phyloP scores from a whole-genome alignment of 192 early-diverging fungal genomes.

The Blastocladiella britannica region DNA sequence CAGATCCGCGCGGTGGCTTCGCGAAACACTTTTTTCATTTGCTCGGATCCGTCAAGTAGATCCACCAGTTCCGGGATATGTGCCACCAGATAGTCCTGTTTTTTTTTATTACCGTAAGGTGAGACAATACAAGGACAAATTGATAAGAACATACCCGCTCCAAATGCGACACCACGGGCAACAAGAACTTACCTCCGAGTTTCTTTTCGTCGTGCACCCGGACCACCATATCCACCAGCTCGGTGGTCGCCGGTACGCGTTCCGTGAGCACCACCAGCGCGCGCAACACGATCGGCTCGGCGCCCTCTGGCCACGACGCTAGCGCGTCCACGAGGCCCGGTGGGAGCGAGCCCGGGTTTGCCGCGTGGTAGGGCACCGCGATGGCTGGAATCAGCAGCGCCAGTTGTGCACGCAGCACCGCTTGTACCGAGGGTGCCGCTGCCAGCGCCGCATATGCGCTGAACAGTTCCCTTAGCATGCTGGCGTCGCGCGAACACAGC shows the following conservation, averaged over 20 bases:
- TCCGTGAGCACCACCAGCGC: not conserved
- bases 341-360: not conserved
- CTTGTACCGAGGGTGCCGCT: not conserved
- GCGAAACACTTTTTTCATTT: not conserved
- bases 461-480: not conserved
- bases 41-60: not conserved
- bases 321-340: not conserved
- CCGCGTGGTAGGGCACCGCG: not conserved
- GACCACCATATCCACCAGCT: not conserved
- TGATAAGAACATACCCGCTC: not conserved
- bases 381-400: not conserved
- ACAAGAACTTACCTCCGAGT: not conserved
- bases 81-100: not conserved
- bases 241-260: not conserved
- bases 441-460: not conserved
- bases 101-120: not conserved
- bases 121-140: not conserved
- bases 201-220: not conserved
- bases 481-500: not conserved
- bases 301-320: not conserved
- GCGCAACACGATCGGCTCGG: not conserved
- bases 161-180: not conserved
- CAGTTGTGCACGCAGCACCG: not conserved
- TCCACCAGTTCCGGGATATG: not conserved
- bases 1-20: not conserved